Percentiles rank a stretch among this genome's conserved stretches.
Evolutionary conservation across 768 basidiomycete species (phyloP).

Genomic region (Solioccasus polychromus): DNA sequence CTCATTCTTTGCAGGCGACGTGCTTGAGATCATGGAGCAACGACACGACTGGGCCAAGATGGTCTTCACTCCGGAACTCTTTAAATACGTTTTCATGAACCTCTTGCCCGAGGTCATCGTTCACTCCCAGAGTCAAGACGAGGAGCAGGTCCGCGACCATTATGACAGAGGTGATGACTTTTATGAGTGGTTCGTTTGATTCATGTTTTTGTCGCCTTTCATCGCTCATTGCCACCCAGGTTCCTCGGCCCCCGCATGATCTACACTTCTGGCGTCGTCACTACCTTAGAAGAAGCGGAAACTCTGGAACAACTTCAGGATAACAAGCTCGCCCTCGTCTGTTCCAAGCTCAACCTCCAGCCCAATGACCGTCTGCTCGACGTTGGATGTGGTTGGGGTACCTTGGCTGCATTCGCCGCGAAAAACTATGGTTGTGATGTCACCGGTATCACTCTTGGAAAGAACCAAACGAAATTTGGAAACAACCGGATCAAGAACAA

Average conservation of each 20-base stretch:
- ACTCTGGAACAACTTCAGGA: slow-evolving; percentile 94
- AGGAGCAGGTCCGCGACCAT: slow-evolving; percentile 92
- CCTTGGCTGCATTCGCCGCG: slow-evolving; percentile 88
- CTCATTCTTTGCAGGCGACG: slow-evolving; percentile 60
- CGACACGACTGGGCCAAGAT: slow-evolving; percentile 96
- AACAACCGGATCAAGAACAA: slow-evolving; percentile 83
- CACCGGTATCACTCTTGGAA: slow-evolving; percentile 90
- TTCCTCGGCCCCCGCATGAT: slow-evolving; percentile 96
- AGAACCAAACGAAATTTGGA: slow-evolving; percentile 91
- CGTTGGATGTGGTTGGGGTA: slow-evolving; percentile 96
- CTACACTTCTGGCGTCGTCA: slow-evolving; percentile 92
- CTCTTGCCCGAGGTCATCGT: slow-evolving; percentile 92
- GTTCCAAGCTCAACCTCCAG: slow-evolving; percentile 88
- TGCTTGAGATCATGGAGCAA: slow-evolving; percentile 89
- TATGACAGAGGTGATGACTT: slow-evolving; percentile 99
- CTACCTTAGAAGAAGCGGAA: slow-evolving; percentile 66
- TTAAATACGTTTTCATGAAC: slow-evolving; percentile 88
- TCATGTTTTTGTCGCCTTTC: background rate
- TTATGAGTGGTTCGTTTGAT: slow-evolving; percentile 62
- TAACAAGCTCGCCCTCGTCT: slow-evolving; percentile 95
- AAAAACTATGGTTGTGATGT: slow-evolving; percentile 98
- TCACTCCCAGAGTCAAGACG: slow-evolving; percentile 89
- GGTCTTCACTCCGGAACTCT: slow-evolving; percentile 84
- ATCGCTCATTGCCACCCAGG: slow-evolving; percentile 37
- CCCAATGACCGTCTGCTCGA: slow-evolving; percentile 83